These are phyloP conservation scores for Russula abietina DNA, from an alignment of 768 basidiomycete species.

Conservation along the genomic window DNA sequence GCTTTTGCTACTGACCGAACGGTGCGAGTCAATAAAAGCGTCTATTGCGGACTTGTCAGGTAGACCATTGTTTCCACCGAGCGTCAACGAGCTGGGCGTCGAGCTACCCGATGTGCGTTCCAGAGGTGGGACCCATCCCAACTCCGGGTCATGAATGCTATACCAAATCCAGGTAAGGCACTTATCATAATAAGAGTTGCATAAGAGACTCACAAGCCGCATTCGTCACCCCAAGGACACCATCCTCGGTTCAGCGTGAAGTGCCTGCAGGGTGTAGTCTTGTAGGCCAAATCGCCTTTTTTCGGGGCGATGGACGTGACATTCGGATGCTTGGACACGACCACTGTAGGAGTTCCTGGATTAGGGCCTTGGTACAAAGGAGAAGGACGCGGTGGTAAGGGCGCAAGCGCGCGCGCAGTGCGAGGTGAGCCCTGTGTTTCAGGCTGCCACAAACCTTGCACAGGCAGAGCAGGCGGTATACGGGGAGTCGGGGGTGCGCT, in stretches of 20 bases:
- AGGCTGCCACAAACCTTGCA: background rate
- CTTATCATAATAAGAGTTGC: background rate
- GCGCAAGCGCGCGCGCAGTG: background rate
- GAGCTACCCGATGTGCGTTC: conserved; percentile 10
- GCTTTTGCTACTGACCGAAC: conserved; percentile 3
- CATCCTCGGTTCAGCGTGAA: conserved; percentile 12
- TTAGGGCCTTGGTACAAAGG: background rate
- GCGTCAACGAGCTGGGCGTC: conserved; percentile 8
- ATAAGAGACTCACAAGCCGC: conserved; percentile 10
- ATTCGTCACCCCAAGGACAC: conserved; percentile 17
- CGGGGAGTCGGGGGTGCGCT: background rate
- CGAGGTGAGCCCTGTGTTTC: background rate
- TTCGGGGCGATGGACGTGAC: background rate
- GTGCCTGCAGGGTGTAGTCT: conserved; percentile 15
- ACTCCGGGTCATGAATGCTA: conserved; percentile 16
- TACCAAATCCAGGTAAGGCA: background rate
- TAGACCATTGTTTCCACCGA: background rate
- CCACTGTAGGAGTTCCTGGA: background rate
- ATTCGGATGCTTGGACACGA: background rate
- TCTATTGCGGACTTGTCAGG: background rate
- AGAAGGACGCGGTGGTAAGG: background rate
- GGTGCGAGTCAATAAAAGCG: background rate
- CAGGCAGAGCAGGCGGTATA: background rate
- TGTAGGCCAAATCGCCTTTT: conserved; percentile 9
- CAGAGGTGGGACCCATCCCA: background rate